Evolutionary conservation across 306 rosid species (phyloP), one percentile per base, ranked within the genome.

Genomic region (Senna siamea): DNA sequence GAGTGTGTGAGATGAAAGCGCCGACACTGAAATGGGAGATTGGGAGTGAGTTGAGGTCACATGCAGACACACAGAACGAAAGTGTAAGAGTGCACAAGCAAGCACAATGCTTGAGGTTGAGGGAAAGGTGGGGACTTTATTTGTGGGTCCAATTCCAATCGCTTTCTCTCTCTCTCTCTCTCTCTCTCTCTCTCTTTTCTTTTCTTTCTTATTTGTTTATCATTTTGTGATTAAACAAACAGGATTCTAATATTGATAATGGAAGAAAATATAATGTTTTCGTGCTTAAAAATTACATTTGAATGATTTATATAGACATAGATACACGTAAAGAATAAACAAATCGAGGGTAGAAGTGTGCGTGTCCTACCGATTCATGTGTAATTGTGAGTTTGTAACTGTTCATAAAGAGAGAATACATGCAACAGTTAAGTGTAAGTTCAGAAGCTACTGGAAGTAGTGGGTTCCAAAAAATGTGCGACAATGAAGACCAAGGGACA

Each of bases 101-200:
- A 26, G 30, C 30, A 26, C 55, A 4, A 44, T 41, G 55, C 53
- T 46, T 43, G 37, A 46, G 70, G 13, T 15, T 0, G 55, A 66
- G 70, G 55, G 53, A 66, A 63, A 63, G 69, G 51, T 17, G 28
- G 48, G 6, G 50, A 28, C 68, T 37, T 62, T 63, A 63, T 38
- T 63, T 38, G 52, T 63, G 69, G 69, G 52, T 23, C 69, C 51
- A 2, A 10, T 63, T 63, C 32, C 17, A 5, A 6, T 38, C 1
- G 4, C 7, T 40, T 0, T 37, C n/a, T 14, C 11, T 43, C 0
- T 34, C 32, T 9, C 7, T n/a, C n/a, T n/a, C n/a, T n/a, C n/a
- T n/a, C n/a, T n/a, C n/a, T 11, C 3, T n/a, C 8, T 0, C 3
- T 17, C 30, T 26, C 3, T 26, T 26, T 26, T 26, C 30, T 3